Evolutionary conservation across 352 stramenopile genomes (phyloP).

Genomic region (Stephanocyclus meneghinianus): DNA sequence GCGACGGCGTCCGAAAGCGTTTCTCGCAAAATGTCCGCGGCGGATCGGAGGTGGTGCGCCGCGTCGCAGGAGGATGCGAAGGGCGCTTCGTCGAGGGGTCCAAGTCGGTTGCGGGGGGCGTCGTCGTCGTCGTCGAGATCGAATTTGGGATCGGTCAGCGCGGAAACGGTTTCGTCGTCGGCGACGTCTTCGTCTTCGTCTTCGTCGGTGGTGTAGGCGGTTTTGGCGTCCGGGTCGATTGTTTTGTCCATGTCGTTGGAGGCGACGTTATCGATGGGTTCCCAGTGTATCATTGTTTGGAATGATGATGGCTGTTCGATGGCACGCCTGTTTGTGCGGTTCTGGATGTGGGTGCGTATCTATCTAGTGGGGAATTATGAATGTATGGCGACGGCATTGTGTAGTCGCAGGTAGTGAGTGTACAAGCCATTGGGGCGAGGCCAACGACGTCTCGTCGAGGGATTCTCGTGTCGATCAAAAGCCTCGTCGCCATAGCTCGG

Average conservation of each 20-base stretch:
- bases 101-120: not conserved
- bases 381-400: not conserved
- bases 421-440: too few relatives aligned
- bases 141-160: not conserved
- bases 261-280: not conserved
- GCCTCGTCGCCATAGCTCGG: too few relatives aligned
- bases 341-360: not conserved
- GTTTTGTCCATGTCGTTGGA: not conserved
- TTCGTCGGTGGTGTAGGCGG: not conserved
- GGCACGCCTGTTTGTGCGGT: not conserved
- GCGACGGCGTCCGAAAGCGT: constrained; percentile 7
- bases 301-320: not conserved
- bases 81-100: not conserved
- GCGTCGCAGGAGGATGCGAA: not conserved
- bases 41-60: not conserved
- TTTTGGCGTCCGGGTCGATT: not conserved
- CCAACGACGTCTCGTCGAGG: too few relatives aligned
- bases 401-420: not conserved
- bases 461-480: not conserved
- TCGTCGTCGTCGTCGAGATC: not conserved
- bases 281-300: not conserved
- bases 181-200: not conserved
- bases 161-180: not conserved
- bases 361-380: not conserved
- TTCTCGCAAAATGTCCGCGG: constrained; percentile 2